Base-by-base conservation (phyloP, 805 yeast species). In the Isabelozyma gotoi region DNA sequence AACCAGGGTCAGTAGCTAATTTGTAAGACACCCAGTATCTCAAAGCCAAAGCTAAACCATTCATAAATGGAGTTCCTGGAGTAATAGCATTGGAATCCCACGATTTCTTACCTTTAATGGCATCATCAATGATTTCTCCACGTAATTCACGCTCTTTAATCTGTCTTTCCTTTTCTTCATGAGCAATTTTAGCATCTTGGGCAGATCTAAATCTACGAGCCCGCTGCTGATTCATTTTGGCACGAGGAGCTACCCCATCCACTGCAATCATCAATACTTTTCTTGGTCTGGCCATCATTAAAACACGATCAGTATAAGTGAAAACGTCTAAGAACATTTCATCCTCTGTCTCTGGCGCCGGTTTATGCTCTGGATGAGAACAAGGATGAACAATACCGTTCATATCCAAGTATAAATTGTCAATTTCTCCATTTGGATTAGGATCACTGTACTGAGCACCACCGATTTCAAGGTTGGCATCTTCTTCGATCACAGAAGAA, bases 311-410 rank as follows among this genome's bases (percentile, higher is more conserved):
- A 0, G 99, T 94, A 61, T 94, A 94, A 53, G 82, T 83, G 68
- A 94, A 94, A 19, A 94, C 85, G 37, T 92, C 98, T 45, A 91
- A 65, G 73, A 94, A 82, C 99, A 94, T 94, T 59, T 94, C 97
- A 47, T 90, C 96, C 58, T 94, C 99, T 0, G 92, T 90, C 53
- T 84, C 95, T 10, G 99, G 99, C 0, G 99, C 85, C 0, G 97
- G 96, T 53, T 85, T 85, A 52, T 92, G 87, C 59, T 92, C 99
- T 0, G 99, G 99, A 64, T 94, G 99, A 2, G 97, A 85, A 73
- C 98, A 94, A 1, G 99, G 99, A 71, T 94, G 99, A 4, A 94
- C 99, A 59, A 94, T 94, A 72, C 98, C 99, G 62, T 94, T 94
- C 99, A 94, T 94, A 68, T 94, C 99, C 49, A 94, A 73, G 60